Evolutionary conservation across 1,284 basidiomycete genomes (phyloP).

Genomic region (Rhizoctonia solani): DNA sequence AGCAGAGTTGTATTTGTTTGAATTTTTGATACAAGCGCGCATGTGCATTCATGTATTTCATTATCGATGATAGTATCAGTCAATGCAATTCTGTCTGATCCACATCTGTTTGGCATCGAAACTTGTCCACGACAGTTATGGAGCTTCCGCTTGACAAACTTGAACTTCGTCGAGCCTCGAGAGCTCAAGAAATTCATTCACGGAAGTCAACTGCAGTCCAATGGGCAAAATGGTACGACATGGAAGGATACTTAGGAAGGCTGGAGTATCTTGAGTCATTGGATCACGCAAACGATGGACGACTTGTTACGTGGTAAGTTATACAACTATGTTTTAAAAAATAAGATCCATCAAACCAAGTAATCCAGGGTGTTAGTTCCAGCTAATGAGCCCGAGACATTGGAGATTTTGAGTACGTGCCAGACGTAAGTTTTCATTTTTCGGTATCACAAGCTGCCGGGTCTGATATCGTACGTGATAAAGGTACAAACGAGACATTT

Average conservation of each 20-base stretch:
- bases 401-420: slow-evolving; percentile 53
- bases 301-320: slow-evolving; percentile 49
- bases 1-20: too few relatives aligned
- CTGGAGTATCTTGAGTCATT: slow-evolving; percentile 44
- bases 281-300: slow-evolving; percentile 48
- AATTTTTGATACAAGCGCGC: too few relatives aligned
- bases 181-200: slow-evolving; percentile 38
- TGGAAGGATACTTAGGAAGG: slow-evolving; percentile 48
- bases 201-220: slow-evolving; percentile 45
- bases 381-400: slow-evolving; percentile 47
- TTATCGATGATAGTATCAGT: not conserved
- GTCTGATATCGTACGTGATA: not conserved
- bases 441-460: not conserved
- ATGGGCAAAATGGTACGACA: slow-evolving; percentile 47
- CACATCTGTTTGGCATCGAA: not conserved
- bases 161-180: slow-evolving; percentile 4
- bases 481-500: slow-evolving; percentile 44
- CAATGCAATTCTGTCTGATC: not conserved
- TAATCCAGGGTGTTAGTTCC: slow-evolving; percentile 52
- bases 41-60: not conserved
- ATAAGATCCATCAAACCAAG: not conserved
- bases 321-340: slow-evolving; percentile 25
- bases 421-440: slow-evolving; percentile 50
- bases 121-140: not conserved
- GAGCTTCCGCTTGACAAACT: not conserved